These are phyloP conservation scores for Coriolopsis trogii DNA, from an alignment of 1,284 basidiomycete genomes.

Conservation along the genomic window DNA sequence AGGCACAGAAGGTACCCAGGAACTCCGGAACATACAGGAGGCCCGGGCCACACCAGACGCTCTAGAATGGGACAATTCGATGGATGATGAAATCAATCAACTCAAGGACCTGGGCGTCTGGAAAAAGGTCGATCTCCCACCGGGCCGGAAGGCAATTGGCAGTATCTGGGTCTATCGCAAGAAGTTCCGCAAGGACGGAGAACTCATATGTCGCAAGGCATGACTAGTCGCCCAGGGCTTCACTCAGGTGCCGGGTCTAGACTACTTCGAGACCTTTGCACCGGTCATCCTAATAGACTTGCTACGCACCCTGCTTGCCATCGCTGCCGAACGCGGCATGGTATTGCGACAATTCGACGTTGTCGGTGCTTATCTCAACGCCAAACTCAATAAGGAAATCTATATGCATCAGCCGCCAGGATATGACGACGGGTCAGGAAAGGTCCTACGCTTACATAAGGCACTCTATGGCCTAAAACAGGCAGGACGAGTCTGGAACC, in stretches of 20 bases:
- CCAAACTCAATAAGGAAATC: conserved; percentile 31
- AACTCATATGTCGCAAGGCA: conserved; percentile 39
- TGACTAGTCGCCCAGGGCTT: conserved; percentile 45
- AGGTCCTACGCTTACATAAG: neutral
- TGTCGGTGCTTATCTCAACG: conserved; percentile 43
- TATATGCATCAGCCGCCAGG: conserved; percentile 41
- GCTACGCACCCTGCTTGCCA: conserved; percentile 32
- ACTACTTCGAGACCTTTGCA: conserved; percentile 40
- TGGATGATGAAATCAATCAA: conserved; percentile 18
- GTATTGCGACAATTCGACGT: conserved; percentile 45
- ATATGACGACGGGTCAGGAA: conserved; percentile 7
- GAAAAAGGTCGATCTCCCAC: conserved; percentile 25
- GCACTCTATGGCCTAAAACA: conserved; percentile 33
- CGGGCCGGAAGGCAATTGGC: too few species aligned
- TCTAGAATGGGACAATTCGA: conserved; percentile 18
- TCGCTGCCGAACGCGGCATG: conserved; percentile 36
- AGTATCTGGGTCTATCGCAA: conserved; percentile 38
- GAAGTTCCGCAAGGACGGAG: conserved; percentile 31
- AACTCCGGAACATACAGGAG: too few species aligned
- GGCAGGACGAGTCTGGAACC: conserved; percentile 26
- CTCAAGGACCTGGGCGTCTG: conserved; percentile 13
- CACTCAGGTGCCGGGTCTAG: conserved; percentile 39
- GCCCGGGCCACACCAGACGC: too few species aligned
- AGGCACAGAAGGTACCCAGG: too few species aligned
- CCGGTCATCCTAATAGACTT: conserved; percentile 33